Evolutionary conservation across 1,284 basidiomycete genomes (phyloP).

Genomic region (Irpex lacteus): DNA sequence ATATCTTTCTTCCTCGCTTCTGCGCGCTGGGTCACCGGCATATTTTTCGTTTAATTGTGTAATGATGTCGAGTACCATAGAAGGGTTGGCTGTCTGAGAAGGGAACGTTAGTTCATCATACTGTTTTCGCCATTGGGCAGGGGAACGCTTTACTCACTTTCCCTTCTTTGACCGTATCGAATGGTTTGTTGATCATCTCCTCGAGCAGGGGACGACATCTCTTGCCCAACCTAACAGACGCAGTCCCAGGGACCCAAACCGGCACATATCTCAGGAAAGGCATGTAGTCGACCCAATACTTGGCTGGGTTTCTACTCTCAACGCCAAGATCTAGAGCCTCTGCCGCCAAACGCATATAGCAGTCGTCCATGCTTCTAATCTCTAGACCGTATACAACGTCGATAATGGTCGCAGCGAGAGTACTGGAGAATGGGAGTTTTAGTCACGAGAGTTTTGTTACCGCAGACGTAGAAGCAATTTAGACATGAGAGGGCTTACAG

Average conservation of each 20-base stretch:
- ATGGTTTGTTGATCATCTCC: slow-evolving; percentile 33
- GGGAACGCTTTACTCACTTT: slow-evolving; percentile 18
- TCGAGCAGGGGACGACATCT: slow-evolving; percentile 30
- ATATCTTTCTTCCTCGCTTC: not conserved
- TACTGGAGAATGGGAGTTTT: not conserved
- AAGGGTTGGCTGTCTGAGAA: not conserved
- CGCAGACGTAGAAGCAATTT: not conserved
- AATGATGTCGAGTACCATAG: not conserved
- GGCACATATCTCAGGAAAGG: slow-evolving; percentile 37
- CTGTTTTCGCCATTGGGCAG: not conserved
- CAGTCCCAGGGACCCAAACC: slow-evolving; percentile 42
- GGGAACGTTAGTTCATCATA: not conserved
- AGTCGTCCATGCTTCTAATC: slow-evolving; percentile 4
- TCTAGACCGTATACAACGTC: slow-evolving; percentile 12
- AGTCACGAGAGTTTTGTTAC: not conserved
- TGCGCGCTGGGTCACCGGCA: not conserved
- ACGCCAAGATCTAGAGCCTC: not conserved
- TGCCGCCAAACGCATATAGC: not conserved
- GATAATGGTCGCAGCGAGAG: slow-evolving; percentile 13
- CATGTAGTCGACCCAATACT: slow-evolving; percentile 2
- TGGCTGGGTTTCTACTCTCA: not conserved
- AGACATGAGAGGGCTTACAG: not conserved
- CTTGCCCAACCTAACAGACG: slow-evolving; percentile 45
- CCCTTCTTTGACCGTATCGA: slow-evolving; percentile 28
- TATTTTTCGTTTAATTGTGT: not conserved